Conservation (phyloP, 1,139 yeast genomes). For the Suhomyces ambrosiae region DNA sequence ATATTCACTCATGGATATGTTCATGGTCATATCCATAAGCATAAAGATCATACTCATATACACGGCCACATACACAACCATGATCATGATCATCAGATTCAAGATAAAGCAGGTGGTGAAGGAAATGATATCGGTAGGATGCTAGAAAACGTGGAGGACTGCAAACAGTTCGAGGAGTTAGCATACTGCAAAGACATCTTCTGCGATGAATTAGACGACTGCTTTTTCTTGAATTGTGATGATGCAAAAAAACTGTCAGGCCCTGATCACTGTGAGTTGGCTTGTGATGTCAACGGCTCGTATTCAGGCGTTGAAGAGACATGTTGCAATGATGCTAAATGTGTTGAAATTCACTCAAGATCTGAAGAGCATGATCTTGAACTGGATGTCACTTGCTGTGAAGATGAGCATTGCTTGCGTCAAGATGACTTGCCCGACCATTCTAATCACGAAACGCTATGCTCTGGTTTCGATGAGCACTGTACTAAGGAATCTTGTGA, state of each 20-base stretch:
- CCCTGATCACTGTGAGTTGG: slow-evolving; percentile 4
- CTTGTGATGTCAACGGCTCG: slow-evolving; percentile 4
- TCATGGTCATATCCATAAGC: slow-evolving; percentile 68
- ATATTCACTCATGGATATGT: slow-evolving; percentile 60
- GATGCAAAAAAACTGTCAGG: slow-evolving; percentile 18
- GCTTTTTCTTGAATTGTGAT: slow-evolving; percentile 42
- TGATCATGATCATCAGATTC: slow-evolving; percentile 15
- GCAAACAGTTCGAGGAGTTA: slow-evolving; percentile 35
- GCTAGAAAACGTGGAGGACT: slow-evolving; percentile 17
- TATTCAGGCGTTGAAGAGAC: slow-evolving; percentile 4
- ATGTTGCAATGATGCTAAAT: slow-evolving; percentile 24
- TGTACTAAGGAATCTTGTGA: slow-evolving; percentile 1
- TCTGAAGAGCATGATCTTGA: slow-evolving; percentile 10
- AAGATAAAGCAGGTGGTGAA: not conserved
- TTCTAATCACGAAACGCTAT: too few relatives aligned
- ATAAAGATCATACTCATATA: slow-evolving; percentile 41
- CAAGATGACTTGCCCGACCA: too few relatives aligned
- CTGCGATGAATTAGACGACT: slow-evolving; percentile 50
- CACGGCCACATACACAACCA: slow-evolving; percentile 68
- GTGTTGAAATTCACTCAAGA: slow-evolving; percentile 15
- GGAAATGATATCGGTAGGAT: not conserved
- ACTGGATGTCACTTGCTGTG: slow-evolving; percentile 8
- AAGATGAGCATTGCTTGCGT: slow-evolving; percentile 8
- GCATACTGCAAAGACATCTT: slow-evolving; percentile 44
- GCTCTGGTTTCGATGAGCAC: too few relatives aligned